Evolutionary conservation across 176 grass and related monocot species (phyloP).

Genomic region (Elymus sibiricus): DNA sequence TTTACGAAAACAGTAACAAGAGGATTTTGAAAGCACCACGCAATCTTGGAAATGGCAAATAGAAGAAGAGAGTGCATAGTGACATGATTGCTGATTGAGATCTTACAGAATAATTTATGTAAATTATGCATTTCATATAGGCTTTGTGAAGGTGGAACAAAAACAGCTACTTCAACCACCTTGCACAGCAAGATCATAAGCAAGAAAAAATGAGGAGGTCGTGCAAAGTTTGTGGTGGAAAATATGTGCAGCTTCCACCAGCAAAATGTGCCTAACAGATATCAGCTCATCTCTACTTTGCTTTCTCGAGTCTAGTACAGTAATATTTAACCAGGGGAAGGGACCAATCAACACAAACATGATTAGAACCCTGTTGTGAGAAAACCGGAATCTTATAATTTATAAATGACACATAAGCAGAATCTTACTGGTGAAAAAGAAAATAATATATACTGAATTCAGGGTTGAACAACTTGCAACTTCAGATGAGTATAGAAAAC

Average conservation of each 20-base stretch:
- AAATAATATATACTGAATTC: not conserved
- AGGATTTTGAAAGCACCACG: not conserved
- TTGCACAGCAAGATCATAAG: not conserved
- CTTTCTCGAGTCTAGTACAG: not conserved
- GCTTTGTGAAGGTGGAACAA: not conserved
- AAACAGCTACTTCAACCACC: not conserved
- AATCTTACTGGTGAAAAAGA: not conserved
- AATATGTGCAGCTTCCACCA: not conserved
- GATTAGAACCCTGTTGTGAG: not conserved
- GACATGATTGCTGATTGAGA: not conserved
- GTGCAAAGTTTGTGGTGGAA: not conserved
- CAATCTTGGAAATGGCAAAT: not conserved
- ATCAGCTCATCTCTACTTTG: not conserved
- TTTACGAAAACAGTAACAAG: not conserved
- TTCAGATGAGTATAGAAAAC: constrained; percentile 1
- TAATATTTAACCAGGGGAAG: constrained; percentile 1
- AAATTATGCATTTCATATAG: not conserved
- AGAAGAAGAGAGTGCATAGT: not conserved
- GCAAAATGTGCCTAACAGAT: not conserved
- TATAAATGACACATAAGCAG: not conserved
- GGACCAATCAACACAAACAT: not conserved
- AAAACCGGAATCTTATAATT: not conserved
- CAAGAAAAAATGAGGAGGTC: constrained; percentile 3
- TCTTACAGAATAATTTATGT: not conserved
- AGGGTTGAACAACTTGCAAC: not conserved